phyloP scores from a whole-genome alignment of 2,329 filamentous ascomycete species.

The Arthrobotrys megalospora region DNA sequence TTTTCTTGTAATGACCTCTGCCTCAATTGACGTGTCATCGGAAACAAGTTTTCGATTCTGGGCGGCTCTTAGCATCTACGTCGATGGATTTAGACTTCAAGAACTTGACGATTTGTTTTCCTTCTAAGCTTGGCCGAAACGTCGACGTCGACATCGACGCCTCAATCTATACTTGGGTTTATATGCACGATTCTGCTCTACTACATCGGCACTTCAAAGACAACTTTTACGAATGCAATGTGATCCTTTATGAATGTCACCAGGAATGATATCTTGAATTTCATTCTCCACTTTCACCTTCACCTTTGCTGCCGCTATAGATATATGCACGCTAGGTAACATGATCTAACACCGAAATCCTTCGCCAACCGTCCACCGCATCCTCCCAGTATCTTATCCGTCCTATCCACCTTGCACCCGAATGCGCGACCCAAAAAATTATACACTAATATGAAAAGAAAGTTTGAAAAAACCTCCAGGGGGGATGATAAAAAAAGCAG shows the following conservation, averaged over 20 bases:
- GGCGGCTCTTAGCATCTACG: slow-evolving; percentile 19
- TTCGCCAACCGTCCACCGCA: neutral
- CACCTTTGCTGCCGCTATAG: neutral
- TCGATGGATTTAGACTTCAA: neutral
- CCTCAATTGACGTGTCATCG: slow-evolving; percentile 31
- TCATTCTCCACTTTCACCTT: neutral
- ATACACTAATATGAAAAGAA: slow-evolving; percentile 31
- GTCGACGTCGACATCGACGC: neutral
- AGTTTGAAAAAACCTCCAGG: slow-evolving; percentile 10
- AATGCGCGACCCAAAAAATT: slow-evolving; percentile 20
- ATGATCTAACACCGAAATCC: slow-evolving; percentile 15
- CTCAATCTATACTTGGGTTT: neutral
- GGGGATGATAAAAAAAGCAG: slow-evolving; percentile 31
- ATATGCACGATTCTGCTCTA: neutral
- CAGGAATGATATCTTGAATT: slow-evolving; percentile 12
- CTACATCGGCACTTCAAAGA: neutral
- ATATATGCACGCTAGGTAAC: slow-evolving; percentile 28
- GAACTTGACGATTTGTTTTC: neutral
- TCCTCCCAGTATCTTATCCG: slow-evolving; percentile 2
- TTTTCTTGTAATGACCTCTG: slow-evolving; percentile 12
- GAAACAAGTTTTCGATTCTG: slow-evolving; percentile 6
- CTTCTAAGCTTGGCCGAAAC: slow-evolving; percentile 3
- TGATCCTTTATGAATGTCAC: slow-evolving; percentile 14
- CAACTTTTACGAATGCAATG: neutral
- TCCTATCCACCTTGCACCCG: slow-evolving; percentile 4